Conservation (phyloP, 495 filamentous ascomycete genomes). For the Penicillium antarcticum region DNA sequence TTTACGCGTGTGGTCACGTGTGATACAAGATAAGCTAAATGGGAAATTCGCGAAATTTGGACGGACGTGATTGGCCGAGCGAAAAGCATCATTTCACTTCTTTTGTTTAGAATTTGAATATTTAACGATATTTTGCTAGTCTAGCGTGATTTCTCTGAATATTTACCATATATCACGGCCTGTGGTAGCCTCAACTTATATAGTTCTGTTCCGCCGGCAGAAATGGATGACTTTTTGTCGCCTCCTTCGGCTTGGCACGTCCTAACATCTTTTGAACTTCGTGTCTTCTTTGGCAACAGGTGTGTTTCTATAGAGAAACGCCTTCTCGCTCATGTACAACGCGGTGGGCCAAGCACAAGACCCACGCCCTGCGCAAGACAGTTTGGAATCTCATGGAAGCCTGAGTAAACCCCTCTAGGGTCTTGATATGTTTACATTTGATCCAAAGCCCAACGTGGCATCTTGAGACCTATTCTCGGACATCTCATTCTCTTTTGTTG, state of each 20-base stretch:
- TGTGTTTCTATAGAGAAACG: background rate
- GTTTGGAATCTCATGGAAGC: constrained; percentile 30
- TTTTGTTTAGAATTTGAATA: background rate
- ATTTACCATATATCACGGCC: too few species aligned
- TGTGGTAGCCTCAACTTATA: background rate
- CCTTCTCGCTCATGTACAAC: constrained; percentile 20
- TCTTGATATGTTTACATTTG: constrained; percentile 14
- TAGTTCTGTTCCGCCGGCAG: constrained; percentile 8
- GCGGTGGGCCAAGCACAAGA: background rate
- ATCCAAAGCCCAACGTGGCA: constrained; percentile 11
- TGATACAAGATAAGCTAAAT: constrained; percentile 20
- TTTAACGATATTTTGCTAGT: background rate
- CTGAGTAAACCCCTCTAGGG: constrained; percentile 11
- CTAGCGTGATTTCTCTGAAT: too few species aligned
- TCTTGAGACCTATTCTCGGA: background rate
- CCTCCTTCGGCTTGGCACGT: constrained; percentile 10
- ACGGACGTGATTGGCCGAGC: background rate
- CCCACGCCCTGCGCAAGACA: constrained; percentile 23
- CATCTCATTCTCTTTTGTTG: background rate
- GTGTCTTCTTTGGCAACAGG: background rate
- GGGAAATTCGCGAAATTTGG: background rate
- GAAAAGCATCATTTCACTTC: background rate
- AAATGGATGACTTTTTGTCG: constrained; percentile 11
- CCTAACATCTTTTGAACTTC: background rate
- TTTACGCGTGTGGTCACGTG: constrained; percentile 30